phyloP scores from a whole-genome alignment of 495 filamentous ascomycete species.

The Clohesyomyces aquaticus region DNA sequence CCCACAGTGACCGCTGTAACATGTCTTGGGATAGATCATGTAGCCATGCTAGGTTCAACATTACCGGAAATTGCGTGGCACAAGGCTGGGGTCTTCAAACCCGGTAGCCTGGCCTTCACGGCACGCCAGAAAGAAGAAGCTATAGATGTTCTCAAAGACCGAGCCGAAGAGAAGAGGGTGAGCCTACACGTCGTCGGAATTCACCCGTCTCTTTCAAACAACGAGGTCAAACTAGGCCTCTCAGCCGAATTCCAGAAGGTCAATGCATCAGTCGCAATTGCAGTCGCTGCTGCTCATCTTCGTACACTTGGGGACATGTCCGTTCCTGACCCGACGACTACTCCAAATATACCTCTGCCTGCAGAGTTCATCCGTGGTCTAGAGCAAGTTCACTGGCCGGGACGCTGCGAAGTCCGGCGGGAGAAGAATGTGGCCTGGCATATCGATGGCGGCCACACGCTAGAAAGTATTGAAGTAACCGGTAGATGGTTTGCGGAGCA shows the following conservation, averaged over 20 bases:
- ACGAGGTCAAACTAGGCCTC: constrained; percentile 69
- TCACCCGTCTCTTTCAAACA: constrained; percentile 63
- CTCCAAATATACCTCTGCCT: constrained; percentile 54
- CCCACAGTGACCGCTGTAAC: constrained; percentile 78
- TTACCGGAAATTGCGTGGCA: constrained; percentile 97
- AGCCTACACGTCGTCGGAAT: constrained; percentile 62
- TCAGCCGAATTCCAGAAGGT: constrained; percentile 80
- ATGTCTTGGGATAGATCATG: constrained; percentile 89
- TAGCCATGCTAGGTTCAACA: constrained; percentile 74
- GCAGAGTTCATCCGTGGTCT: constrained; percentile 73
- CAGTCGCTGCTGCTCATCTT: constrained; percentile 67
- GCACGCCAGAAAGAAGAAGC: constrained; percentile 71
- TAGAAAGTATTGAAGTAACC: constrained; percentile 80
- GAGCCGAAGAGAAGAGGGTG: constrained; percentile 70
- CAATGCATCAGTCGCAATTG: constrained; percentile 83
- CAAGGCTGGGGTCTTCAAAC: constrained; percentile 91
- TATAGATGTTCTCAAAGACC: constrained; percentile 66
- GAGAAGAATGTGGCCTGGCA: constrained; percentile 78
- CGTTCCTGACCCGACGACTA: constrained; percentile 51
- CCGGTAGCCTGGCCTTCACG: constrained; percentile 69
- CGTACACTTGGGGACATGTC: constrained; percentile 49
- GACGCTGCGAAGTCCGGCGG: constrained; percentile 77
- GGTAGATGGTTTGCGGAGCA: constrained; percentile 77
- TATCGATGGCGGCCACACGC: constrained; percentile 89
- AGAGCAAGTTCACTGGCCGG: constrained; percentile 73